Conservation (phyloP, 176 grass and related monocot species). For the Alloteropsis semialata region DNA sequence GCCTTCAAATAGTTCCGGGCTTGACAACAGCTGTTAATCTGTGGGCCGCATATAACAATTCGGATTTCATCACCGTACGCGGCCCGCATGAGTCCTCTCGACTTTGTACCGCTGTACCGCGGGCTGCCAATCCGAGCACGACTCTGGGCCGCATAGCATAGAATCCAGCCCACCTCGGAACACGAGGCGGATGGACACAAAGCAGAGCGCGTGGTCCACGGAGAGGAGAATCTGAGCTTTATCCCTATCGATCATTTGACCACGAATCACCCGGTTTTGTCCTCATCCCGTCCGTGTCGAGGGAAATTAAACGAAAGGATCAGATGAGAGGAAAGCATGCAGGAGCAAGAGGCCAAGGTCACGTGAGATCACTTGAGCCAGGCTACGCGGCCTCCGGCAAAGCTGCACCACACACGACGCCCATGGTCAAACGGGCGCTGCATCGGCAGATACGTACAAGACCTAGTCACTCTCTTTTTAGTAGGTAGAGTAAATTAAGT, state of each 20-base stretch:
- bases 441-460: slow-evolving; percentile 7
- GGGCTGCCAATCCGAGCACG: neutral
- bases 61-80: too few species aligned
- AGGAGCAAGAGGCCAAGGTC: slow-evolving; percentile 34
- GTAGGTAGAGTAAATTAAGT: too few species aligned
- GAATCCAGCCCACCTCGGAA: neutral
- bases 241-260: slow-evolving; percentile 34
- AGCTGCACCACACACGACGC: neutral
- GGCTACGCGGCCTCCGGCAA: slow-evolving; percentile 6
- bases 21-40: too few species aligned
- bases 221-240: slow-evolving; percentile 26
- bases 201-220: too few species aligned
- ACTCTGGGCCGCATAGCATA: neutral
- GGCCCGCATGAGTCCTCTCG: too few species aligned
- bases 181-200: neutral
- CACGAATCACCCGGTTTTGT: slow-evolving; percentile 14
- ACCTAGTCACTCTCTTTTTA: slow-evolving; percentile 8
- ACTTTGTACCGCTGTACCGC: neutral
- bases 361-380: slow-evolving; percentile 34
- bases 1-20: too few species aligned
- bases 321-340: neutral
- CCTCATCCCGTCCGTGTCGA: neutral
- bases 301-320: neutral
- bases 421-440: slow-evolving; percentile 17
- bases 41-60: too few species aligned